Evolutionary conservation across 2,329 filamentous ascomycete species (phyloP).

Genomic region (Cryphonectria radicalis): DNA sequence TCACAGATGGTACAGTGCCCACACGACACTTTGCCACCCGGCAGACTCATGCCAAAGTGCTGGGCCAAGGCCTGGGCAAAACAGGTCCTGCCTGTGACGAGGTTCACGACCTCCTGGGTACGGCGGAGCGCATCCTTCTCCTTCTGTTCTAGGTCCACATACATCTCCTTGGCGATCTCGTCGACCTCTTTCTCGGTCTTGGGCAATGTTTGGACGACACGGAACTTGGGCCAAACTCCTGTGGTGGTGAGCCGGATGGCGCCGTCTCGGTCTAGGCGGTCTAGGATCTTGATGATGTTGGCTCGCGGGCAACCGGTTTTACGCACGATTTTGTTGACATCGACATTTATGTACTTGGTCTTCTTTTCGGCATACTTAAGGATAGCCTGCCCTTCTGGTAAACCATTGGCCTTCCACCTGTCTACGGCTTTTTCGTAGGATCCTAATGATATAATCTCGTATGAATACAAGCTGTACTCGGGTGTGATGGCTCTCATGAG

Average conservation of each 20-base stretch:
- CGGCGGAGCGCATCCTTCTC: conserved; percentile 59
- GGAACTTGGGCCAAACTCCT: conserved; percentile 59
- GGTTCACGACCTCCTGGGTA: conserved; percentile 53
- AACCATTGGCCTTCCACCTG: conserved; percentile 42
- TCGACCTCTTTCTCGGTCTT: conserved; percentile 45
- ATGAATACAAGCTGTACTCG: conserved; percentile 61
- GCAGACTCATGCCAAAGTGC: conserved; percentile 61
- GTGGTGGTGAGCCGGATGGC: conserved; percentile 55
- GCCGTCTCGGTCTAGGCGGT: conserved; percentile 55
- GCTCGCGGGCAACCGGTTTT: conserved; percentile 43
- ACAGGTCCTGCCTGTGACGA: conserved; percentile 57
- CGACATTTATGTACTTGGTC: conserved; percentile 49
- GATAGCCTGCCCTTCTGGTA: conserved; percentile 49
- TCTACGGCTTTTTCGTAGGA: conserved; percentile 39
- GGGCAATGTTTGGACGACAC: conserved; percentile 53
- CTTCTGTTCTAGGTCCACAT: conserved; percentile 53
- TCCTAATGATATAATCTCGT: conserved; percentile 38
- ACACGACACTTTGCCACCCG: conserved; percentile 49
- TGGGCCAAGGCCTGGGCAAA: conserved; percentile 56
- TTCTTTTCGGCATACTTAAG: conserved; percentile 45
- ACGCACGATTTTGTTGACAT: conserved; percentile 48
- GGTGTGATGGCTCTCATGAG: conserved; percentile 61
- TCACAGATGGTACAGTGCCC: conserved; percentile 60
- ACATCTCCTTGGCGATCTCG: conserved; percentile 50
- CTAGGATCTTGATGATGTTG: conserved; percentile 58